Conservation (phyloP, 768 basidiomycete genomes). For the Amanita rimosa region DNA sequence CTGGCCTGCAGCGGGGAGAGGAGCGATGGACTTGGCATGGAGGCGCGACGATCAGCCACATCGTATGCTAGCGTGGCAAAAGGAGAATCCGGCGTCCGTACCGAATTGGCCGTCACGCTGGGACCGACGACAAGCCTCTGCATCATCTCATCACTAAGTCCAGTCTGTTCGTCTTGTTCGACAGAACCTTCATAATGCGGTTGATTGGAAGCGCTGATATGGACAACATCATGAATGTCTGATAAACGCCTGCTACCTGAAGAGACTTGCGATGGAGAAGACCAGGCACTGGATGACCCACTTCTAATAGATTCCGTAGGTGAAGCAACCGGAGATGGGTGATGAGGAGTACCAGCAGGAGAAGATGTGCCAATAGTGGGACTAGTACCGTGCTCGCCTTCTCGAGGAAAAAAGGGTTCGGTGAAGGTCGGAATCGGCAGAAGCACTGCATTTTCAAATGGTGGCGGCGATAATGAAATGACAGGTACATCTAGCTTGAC, state of each 20-base stretch:
- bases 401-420: background rate
- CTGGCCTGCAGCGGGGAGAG: background rate
- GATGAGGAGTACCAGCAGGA: background rate
- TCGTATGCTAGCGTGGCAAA: constrained; percentile 13
- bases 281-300: background rate
- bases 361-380: background rate
- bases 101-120: constrained; percentile 3
- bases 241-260: background rate
- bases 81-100: constrained; percentile 9
- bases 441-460: background rate
- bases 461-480: constrained; percentile 5
- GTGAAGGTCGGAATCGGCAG: background rate
- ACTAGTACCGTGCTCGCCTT: background rate
- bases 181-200: background rate
- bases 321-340: background rate
- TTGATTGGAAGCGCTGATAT: background rate
- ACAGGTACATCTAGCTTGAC: background rate
- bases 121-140: constrained; percentile 1
- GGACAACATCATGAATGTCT: constrained; percentile 4
- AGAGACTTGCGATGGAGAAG: background rate
- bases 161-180: constrained; percentile 3
- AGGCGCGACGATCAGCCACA: constrained; percentile 4
- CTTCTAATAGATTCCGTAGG: background rate
- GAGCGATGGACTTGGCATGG: background rate
- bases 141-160: constrained; percentile 9